Evolutionary conservation across 805 yeast species (phyloP), one percentile per base, ranked within the genome.

Genomic region (Metschnikowia noctiluminum): DNA sequence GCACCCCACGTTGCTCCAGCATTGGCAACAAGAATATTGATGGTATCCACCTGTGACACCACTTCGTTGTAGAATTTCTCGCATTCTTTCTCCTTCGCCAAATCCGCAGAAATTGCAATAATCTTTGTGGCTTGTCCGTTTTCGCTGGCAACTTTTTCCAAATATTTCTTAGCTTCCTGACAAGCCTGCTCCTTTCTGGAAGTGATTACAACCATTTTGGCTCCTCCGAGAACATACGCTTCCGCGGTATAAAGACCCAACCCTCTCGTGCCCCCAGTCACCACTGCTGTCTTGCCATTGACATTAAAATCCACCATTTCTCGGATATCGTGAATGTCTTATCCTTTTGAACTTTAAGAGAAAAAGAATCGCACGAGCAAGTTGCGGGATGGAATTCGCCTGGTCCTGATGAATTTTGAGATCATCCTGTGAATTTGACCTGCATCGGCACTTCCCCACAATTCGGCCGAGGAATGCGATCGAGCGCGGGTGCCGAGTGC

Each of bases 1-100:
- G 81, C 84, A 15, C 90, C 91, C 91, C 91, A 85, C 12, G 85
- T 68, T 8, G 90, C 89, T 30, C 92, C 92, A 6, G 92, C 91
- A 59, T 85, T 86, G 42, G 90, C 88, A 57, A 84, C 73, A 53
- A 85, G 71, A 51, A 85, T 82, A 63, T 85, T 81, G 35, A 85
- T 73, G 57, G 74, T 70, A 14, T 64, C 62, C 27, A 78, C 76
- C 16, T 60, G 61, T 48, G 66, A 62, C 13, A 63, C 51, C 13
- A 78, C 77, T 35, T 70, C 73, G 6, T 70, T 63, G 42, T 58
- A 65, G 52, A 85, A 76, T 16, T 64, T 54, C 46, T 69, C 65
- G 43, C 76, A 74, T 9, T 85, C 86, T 11, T 62, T 69, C 35
- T 73, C 76, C 35, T 64, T 69, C 14, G 84, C 74, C 46, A 82